These are phyloP conservation scores for Proliferodiscus dingleyae DNA, from an alignment of 2,329 filamentous ascomycete species.

Conservation along the genomic window DNA sequence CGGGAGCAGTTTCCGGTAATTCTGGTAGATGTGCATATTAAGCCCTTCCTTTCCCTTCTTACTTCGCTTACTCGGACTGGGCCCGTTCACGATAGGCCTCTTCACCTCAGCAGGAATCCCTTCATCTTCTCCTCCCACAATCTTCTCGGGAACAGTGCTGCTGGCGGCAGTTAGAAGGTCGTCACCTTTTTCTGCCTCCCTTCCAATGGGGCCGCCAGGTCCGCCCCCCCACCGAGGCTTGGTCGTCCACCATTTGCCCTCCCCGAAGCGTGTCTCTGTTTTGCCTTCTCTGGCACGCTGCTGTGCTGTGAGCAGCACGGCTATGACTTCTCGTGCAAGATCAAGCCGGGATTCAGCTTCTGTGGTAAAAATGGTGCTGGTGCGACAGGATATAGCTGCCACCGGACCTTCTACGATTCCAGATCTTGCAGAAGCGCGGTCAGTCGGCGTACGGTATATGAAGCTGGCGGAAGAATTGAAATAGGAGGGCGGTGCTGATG, in stretches of 20 bases:
- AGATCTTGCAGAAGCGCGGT: slow-evolving; percentile 54
- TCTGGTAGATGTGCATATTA: slow-evolving; percentile 56
- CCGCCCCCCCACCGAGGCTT: slow-evolving; percentile 60
- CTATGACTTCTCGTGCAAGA: slow-evolving; percentile 55
- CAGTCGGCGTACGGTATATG: slow-evolving; percentile 53
- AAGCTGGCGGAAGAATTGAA: slow-evolving; percentile 57
- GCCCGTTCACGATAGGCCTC: slow-evolving; percentile 15
- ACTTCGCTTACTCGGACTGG: slow-evolving; percentile 13
- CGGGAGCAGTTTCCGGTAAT: slow-evolving; percentile 57
- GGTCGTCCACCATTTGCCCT: slow-evolving; percentile 57
- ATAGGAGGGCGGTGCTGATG: slow-evolving; percentile 34
- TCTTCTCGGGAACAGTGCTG: background rate
- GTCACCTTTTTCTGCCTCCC: slow-evolving; percentile 41
- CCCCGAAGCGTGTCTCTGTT: slow-evolving; percentile 51
- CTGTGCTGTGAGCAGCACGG: slow-evolving; percentile 58
- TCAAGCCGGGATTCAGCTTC: slow-evolving; percentile 57
- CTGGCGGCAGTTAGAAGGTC: slow-evolving; percentile 2
- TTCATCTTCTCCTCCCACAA: background rate
- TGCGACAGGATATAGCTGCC: slow-evolving; percentile 54
- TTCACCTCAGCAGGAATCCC: slow-evolving; percentile 16
- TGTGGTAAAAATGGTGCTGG: slow-evolving; percentile 47
- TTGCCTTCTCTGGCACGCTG: slow-evolving; percentile 56
- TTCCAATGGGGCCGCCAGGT: slow-evolving; percentile 56
- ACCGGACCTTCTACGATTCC: slow-evolving; percentile 59
- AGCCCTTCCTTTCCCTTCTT: slow-evolving; percentile 14